Evolutionary conservation across 805 yeast species (phyloP), one percentile per base, ranked within the genome.

Genomic region (Pichia californica): DNA sequence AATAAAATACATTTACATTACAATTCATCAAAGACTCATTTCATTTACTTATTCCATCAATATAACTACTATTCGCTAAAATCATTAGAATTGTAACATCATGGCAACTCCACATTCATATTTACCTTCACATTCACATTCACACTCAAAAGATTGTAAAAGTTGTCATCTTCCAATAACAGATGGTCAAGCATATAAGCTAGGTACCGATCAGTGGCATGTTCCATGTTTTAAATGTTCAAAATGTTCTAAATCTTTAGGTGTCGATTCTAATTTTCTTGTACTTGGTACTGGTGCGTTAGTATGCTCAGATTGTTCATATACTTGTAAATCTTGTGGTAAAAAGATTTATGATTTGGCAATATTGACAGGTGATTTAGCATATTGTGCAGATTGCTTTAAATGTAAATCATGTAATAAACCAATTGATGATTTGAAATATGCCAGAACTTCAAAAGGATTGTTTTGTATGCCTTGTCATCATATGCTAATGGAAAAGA

Each of bases 141-240:
- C 48, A 52, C 46, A 49, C 21, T 41, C 57, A 23, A 55, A 57
- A 36, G 41, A 41, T 18, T 64, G 68, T 47, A 61, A 61, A 41
- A 57, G 55, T 41, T 76, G 81, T 51, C 56, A 66, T 31, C 58
- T 72, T 46, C 67, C 82, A 23, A 85, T 91, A 38, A 75, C 76
- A 16, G 95, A 87, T 55, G 96, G 96, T 27, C 94, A 89, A 51
- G 98, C 98, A 3, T 93, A 88, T 59, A 98, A 91, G 60, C 69
- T 91, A 39, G 96, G 96, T 20, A 94, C 84, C 23, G 91, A 88
- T 58, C 77, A 96, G 51, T 93, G 99, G 99, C 99, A 93, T 62
- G 83, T 88, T 44, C 76, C 83, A 49, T 93, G 99, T 64, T 93
- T 93, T 65, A 73, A 79, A 37, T 93, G 99, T 64, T 83, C 94